Evolutionary conservation across 176 grass and related monocot genomes (phyloP).

Genomic region (Avena insularis): DNA sequence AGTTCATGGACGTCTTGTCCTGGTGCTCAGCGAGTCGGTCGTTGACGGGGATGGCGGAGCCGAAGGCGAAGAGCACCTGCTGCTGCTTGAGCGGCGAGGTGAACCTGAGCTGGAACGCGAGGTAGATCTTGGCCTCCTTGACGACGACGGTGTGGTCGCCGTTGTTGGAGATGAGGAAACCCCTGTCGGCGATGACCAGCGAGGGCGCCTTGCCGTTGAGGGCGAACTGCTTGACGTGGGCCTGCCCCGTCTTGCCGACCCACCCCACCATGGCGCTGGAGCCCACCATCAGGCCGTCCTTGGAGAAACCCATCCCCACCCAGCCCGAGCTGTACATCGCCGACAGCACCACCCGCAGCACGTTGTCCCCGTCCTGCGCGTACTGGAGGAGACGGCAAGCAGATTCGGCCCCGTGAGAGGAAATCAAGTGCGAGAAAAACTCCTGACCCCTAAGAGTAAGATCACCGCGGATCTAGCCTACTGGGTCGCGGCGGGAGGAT

Average conservation of each 20-base stretch:
- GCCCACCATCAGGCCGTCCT: constrained; percentile 81
- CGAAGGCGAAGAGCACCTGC: constrained; percentile 71
- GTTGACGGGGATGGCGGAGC: constrained; percentile 64
- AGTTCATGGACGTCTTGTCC: constrained; percentile 71
- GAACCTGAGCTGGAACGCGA: constrained; percentile 76
- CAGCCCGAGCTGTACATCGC: constrained; percentile 81
- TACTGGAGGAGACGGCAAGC: constrained; percentile 50
- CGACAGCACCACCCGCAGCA: constrained; percentile 79
- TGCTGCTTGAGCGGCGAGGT: constrained; percentile 57
- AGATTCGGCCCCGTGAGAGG: constrained; percentile 8
- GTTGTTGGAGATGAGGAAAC: constrained; percentile 57
- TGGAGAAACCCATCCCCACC: constrained; percentile 96
- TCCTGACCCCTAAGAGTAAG: background rate
- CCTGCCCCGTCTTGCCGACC: constrained; percentile 69
- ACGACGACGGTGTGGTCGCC: constrained; percentile 56
- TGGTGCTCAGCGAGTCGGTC: constrained; percentile 61
- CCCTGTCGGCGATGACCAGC: constrained; percentile 64
- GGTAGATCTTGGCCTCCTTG: constrained; percentile 89
- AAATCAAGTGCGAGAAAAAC: background rate
- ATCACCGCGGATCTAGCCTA: constrained; percentile 33
- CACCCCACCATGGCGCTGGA: constrained; percentile 97
- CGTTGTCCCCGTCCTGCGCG: constrained; percentile 71
- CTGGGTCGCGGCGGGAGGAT: background rate
- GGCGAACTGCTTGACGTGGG: constrained; percentile 70
- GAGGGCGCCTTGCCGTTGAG: constrained; percentile 55